phyloP scores from a whole-genome alignment of 768 basidiomycete genomes.

The Lactifluus echinatus region DNA sequence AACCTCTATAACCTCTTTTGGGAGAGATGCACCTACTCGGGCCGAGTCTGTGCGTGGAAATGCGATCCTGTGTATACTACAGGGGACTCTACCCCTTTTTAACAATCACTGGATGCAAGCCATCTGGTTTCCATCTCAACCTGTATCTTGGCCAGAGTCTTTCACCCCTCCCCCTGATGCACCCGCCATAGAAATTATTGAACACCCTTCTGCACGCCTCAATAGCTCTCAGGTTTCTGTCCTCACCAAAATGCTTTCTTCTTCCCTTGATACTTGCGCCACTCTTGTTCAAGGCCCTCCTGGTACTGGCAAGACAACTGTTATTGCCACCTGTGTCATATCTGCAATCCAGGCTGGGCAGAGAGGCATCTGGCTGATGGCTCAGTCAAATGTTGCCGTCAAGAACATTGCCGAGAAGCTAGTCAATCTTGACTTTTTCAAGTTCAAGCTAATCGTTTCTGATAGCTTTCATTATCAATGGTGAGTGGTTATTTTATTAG shows the following conservation, averaged over 20 bases:
- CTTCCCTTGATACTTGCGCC: conserved; percentile 29
- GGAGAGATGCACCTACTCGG: conserved; percentile 46
- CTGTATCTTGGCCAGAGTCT: conserved; percentile 32
- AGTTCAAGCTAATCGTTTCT: conserved; percentile 68
- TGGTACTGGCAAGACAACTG: conserved; percentile 27
- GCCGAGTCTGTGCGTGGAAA: conserved; percentile 41
- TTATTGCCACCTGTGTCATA: conserved; percentile 28
- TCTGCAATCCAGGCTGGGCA: conserved; percentile 24
- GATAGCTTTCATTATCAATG: conserved; percentile 57
- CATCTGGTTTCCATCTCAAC: conserved; percentile 28
- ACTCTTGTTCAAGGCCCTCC: conserved; percentile 29
- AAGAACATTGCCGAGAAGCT: conserved; percentile 86
- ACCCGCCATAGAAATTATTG: conserved; percentile 19
- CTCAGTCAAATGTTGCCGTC: conserved; percentile 82
- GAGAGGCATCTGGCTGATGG: conserved; percentile 66
- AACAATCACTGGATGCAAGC: conserved; percentile 33
- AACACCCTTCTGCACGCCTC: conserved; percentile 26
- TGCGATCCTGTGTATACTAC: conserved; percentile 29
- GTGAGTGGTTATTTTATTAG: conserved; percentile 32
- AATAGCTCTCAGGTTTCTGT: conserved; percentile 35
- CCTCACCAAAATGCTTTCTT: conserved; percentile 32
- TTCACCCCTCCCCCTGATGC: conserved; percentile 23
- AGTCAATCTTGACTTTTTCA: conserved; percentile 37
- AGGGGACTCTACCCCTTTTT: conserved; percentile 26
- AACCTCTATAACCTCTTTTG: conserved; percentile 38